Evolutionary conservation across 1,139 yeast genomes (phyloP).

Genomic region (Diutina sp.): DNA sequence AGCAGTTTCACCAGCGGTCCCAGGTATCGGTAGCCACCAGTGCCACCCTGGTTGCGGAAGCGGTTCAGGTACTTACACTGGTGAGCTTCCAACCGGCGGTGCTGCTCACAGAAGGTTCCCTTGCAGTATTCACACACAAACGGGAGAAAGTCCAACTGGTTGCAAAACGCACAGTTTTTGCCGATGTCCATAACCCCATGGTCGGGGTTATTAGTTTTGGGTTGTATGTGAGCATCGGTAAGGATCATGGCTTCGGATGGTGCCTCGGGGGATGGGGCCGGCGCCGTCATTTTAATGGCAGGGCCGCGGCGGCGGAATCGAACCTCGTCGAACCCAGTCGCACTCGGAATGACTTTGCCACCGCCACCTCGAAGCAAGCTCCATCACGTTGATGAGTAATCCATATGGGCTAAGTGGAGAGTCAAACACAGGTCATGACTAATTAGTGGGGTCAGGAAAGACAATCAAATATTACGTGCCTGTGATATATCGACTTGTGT

Average conservation of each 20-base stretch:
- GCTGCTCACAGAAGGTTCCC: conserved; percentile 44
- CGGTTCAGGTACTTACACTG: conserved; percentile 17
- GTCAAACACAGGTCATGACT: no score
- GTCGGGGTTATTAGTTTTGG: not conserved
- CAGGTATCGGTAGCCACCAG: not conserved
- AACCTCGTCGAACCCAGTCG: not conserved
- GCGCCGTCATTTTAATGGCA: not conserved
- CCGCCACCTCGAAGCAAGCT: not conserved
- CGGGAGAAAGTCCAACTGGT: conserved; percentile 58
- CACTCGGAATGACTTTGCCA: not conserved
- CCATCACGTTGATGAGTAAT: not conserved
- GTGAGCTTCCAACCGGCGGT: conserved; percentile 37
- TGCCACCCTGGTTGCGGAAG: not conserved
- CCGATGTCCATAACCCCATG: conserved; percentile 47
- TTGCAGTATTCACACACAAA: conserved; percentile 49
- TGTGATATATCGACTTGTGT: no score
- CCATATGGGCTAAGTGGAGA: not conserved
- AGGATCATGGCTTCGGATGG: not conserved
- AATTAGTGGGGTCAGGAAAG: not conserved
- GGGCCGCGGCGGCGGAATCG: not conserved
- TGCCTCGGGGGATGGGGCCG: not conserved
- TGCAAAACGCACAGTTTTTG: conserved; percentile 50
- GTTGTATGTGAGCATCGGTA: not conserved
- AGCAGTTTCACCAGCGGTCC: conserved; percentile 26
- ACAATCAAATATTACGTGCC: no score